Base-by-base conservation (phyloP, 2,329 filamentous ascomycete genomes). In the Exophiala sp. region DNA sequence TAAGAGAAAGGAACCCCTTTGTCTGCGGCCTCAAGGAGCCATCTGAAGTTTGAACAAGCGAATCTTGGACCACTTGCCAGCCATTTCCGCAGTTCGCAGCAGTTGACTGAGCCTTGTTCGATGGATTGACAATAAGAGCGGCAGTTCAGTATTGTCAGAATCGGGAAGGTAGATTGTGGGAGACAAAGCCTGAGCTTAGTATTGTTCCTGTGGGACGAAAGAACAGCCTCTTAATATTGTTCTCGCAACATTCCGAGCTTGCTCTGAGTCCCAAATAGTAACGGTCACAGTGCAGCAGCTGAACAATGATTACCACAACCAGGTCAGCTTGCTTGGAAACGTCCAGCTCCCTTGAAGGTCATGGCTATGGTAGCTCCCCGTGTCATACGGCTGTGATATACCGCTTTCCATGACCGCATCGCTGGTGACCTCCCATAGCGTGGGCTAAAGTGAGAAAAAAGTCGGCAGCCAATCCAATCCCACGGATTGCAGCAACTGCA, bases 111-210 rank as follows among this genome's bases (percentile, higher is more conserved):
- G 14, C 35, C 32, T 39, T 19, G 11, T 27, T 30, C 23, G 7
- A 6, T 6, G 4, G 24, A 32, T 5, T n/a, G 2, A 43, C 16
- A 43, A 30, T 43, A 7, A 30, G 14, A 10, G 9, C 7, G 16
- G 4, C 16, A 5, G 5, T 21, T 13, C 16, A 7, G 8, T 8
- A 46, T 39, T 13, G 27, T 9, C 24, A 38, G 29, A 7, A 46
- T 8, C 3, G 22, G 19, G n/a, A 38, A 22, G 32, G 22, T 6
- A 16, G 43, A n/a, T 7, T 23, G 18, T 24, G 8, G 6, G 16
- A 38, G 43, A 46, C 43, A 46, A 46, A 46, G 43, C n/a, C 19
- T 16, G 18, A 16, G 18, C 43, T 46, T 46, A 29, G 29, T 46
- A 46, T 46, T 46, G 43, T 46, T 38, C 32, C 29, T 29, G 21